Percentiles rank a stretch among this genome's conserved stretches.
Evolutionary conservation across 139 green algal species (phyloP).

Genomic region (Tetradesmus lagerheimii): DNA sequence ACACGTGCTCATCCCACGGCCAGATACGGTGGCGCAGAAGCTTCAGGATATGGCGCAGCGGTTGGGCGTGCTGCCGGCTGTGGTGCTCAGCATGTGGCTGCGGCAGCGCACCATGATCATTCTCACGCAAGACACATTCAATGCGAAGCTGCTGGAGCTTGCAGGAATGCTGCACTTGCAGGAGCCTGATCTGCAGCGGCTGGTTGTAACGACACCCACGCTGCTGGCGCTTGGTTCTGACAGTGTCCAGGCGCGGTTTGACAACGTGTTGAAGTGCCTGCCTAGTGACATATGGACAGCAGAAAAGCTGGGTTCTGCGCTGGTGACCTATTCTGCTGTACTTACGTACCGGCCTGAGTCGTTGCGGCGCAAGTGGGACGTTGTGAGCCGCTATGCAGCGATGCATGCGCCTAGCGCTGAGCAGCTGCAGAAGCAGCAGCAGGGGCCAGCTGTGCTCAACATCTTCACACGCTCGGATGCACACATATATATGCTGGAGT

Average conservation of each 20-base stretch:
- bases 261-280: background rate
- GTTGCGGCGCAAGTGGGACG: background rate
- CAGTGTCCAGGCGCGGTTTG: background rate
- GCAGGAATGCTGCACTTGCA: background rate
- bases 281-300: background rate
- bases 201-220: background rate
- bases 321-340: background rate
- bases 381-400: background rate
- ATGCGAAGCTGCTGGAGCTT: background rate
- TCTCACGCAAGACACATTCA: background rate
- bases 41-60: background rate
- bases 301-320: background rate
- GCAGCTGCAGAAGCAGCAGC: slow-evolving; percentile 1
- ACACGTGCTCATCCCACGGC: slow-evolving; percentile 8
- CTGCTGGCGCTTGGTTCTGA: background rate
- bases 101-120: slow-evolving; percentile 1
- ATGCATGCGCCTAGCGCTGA: background rate
- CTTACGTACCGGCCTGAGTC: slow-evolving; percentile 10
- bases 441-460: background rate
- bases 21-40: background rate
- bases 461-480: background rate
- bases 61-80: background rate
- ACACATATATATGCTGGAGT: slow-evolving; percentile 7
- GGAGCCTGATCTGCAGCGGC: background rate
- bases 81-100: slow-evolving; percentile 3